These are phyloP conservation scores for Solioccasus polychromus DNA, from an alignment of 768 basidiomycete genomes.

Conservation along the genomic window DNA sequence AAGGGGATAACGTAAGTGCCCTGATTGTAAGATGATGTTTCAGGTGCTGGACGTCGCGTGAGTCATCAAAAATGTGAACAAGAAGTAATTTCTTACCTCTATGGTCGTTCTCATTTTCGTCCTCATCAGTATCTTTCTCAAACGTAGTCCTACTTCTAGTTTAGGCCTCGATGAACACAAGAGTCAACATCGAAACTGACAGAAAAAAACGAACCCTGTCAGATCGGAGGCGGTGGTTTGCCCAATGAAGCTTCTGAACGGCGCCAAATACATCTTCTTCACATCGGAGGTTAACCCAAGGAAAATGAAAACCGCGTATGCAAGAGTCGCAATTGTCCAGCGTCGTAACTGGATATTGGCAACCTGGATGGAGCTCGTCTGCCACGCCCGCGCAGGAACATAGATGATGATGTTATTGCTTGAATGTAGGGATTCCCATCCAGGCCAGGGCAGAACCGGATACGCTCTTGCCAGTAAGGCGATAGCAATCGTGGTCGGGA, in stretches of 20 bases:
- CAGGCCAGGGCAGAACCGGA: conserved; percentile 19
- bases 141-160: neutral
- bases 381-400: conserved; percentile 11
- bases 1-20: neutral
- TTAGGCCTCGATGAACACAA: neutral
- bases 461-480: conserved; percentile 1
- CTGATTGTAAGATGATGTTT: neutral
- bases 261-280: conserved; percentile 11
- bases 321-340: conserved; percentile 14
- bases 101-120: neutral
- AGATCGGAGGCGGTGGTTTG: neutral
- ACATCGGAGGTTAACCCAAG: conserved; percentile 16
- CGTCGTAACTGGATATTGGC: conserved; percentile 13
- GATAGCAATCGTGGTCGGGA: conserved; percentile 13
- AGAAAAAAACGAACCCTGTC: conserved; percentile 1
- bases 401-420: conserved; percentile 6
- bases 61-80: neutral
- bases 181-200: neutral
- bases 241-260: neutral
- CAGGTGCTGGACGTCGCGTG: neutral
- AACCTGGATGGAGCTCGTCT: neutral
- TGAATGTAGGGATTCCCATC: conserved; percentile 18
- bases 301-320: conserved; percentile 14
- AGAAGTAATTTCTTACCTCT: neutral
- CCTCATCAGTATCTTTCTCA: neutral